A percentile compares a stretch with the other conserved stretches of the same genome.
Conservation (phyloP, 2,329 filamentous ascomycete species). For the Talaromyces funiculosus region DNA sequence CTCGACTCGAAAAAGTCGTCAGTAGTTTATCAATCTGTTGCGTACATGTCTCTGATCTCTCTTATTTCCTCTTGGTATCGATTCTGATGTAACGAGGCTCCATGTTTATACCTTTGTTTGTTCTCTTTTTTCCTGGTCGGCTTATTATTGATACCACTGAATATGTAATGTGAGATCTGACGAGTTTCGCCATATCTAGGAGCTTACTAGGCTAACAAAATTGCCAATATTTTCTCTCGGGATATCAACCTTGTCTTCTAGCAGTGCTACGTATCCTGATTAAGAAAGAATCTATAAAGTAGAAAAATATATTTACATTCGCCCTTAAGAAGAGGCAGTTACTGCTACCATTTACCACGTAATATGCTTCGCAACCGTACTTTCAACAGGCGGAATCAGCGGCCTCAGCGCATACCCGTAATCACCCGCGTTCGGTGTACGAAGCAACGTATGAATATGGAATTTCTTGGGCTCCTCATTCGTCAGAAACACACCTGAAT, state of each 20-base stretch:
- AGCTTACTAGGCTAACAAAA: too few species aligned
- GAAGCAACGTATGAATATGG: constrained; percentile 68
- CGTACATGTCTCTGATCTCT: neutral
- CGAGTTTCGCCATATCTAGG: neutral
- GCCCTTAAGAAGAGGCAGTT: too few species aligned
- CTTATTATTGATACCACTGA: constrained; percentile 3
- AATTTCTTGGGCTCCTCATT: constrained; percentile 71
- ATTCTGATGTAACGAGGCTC: neutral
- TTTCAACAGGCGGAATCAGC: constrained; percentile 30
- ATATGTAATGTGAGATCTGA: neutral
- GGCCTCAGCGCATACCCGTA: constrained; percentile 57
- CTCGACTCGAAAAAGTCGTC: constrained; percentile 23
- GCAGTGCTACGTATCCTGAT: too few species aligned
- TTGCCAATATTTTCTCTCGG: too few species aligned
- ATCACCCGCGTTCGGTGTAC: constrained; percentile 70
- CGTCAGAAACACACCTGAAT: constrained; percentile 69
- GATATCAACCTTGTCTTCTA: too few species aligned
- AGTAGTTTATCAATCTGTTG: neutral
- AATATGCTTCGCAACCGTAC: constrained; percentile 34
- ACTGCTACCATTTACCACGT: constrained; percentile 22
- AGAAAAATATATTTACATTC: neutral
- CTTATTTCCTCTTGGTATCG: neutral
- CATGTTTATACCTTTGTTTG: neutral
- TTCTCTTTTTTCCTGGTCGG: neutral
- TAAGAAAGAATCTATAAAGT: too few species aligned